Percentiles rank a stretch among this genome's conserved stretches.
Conservation (phyloP, 2,329 filamentous ascomycete species). For the Ambrosiella xylebori region DNA sequence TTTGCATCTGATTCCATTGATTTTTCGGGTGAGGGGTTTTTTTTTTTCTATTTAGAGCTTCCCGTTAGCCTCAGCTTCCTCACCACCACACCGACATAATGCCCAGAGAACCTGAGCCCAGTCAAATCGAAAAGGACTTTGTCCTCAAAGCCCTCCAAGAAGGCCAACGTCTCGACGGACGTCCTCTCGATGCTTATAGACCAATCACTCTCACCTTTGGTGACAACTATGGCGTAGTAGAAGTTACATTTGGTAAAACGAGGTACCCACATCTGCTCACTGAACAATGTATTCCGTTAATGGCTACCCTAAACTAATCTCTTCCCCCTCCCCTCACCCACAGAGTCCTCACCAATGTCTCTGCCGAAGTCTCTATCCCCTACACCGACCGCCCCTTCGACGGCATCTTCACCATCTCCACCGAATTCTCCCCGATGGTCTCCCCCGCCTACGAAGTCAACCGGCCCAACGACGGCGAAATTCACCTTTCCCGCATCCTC, state of each 20-base stretch:
- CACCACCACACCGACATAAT: slow-evolving; percentile 30
- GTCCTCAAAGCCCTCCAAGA: slow-evolving; percentile 67
- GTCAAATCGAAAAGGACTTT: slow-evolving; percentile 75
- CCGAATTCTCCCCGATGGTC: slow-evolving; percentile 83
- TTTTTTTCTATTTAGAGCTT: slow-evolving; percentile 5
- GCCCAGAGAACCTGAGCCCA: slow-evolving; percentile 85
- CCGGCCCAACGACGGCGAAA: slow-evolving; percentile 66
- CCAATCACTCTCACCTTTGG: slow-evolving; percentile 65
- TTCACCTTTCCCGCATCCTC: slow-evolving; percentile 70
- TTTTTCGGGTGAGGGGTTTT: too few species aligned
- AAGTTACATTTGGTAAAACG: slow-evolving; percentile 78
- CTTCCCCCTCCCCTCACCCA: not conserved
- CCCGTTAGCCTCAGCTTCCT: not conserved
- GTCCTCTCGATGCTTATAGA: slow-evolving; percentile 64
- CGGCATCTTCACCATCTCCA: slow-evolving; percentile 80
- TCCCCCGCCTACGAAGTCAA: slow-evolving; percentile 79
- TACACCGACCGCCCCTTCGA: slow-evolving; percentile 83
- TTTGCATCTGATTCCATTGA: not conserved
- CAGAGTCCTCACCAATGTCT: slow-evolving; percentile 70
- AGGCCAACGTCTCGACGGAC: slow-evolving; percentile 68
- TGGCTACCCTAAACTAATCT: slow-evolving; percentile 5
- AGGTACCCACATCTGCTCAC: slow-evolving; percentile 34
- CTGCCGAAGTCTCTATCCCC: slow-evolving; percentile 73
- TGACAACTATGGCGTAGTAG: slow-evolving; percentile 77
- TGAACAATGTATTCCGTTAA: not conserved